Conservation (phyloP, 805 yeast genomes). For the Torulaspora maleeae region DNA sequence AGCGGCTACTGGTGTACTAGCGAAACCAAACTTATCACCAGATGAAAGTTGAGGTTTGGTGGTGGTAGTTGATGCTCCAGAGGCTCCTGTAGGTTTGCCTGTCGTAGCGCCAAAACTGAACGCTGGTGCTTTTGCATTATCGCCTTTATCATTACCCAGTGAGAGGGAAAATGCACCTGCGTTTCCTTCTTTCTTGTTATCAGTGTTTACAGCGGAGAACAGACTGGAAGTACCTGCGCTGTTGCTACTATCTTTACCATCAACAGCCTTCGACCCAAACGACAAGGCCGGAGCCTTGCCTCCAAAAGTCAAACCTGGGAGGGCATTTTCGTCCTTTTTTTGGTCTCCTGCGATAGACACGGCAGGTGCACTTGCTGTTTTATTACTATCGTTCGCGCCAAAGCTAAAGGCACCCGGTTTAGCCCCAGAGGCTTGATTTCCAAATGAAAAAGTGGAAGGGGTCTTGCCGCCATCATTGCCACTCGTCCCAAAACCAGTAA, state of each 20-base stretch:
- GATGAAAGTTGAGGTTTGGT: conserved; percentile 21
- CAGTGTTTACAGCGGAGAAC: conserved; percentile 14
- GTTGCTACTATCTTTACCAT: conserved; percentile 5
- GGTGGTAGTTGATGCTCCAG: conserved; percentile 3
- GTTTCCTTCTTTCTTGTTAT: conserved; percentile 5
- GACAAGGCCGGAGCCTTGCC: conserved; percentile 9
- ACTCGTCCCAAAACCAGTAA: background rate
- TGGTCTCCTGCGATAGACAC: conserved; percentile 3
- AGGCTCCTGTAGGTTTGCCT: conserved; percentile 16
- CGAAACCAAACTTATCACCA: conserved; percentile 13
- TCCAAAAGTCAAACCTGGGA: background rate
- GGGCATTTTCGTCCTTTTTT: conserved; percentile 13
- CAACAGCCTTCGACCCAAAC: conserved; percentile 16
- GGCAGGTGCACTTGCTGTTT: background rate
- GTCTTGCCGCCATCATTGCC: background rate
- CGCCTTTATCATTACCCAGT: conserved; percentile 7
- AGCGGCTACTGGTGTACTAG: background rate
- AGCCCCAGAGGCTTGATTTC: background rate
- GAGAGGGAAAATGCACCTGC: conserved; percentile 17
- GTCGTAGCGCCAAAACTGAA: conserved; percentile 18
- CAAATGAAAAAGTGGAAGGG: conserved; percentile 10
- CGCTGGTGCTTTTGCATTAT: conserved; percentile 7
- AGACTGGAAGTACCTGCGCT: conserved; percentile 14
- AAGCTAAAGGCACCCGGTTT: conserved; percentile 2
- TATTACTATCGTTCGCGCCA: background rate